Percentiles rank a stretch among this genome's conserved stretches.
Conservation (phyloP, 1,139 yeast species). For the Sporopachydermia cereana region DNA sequence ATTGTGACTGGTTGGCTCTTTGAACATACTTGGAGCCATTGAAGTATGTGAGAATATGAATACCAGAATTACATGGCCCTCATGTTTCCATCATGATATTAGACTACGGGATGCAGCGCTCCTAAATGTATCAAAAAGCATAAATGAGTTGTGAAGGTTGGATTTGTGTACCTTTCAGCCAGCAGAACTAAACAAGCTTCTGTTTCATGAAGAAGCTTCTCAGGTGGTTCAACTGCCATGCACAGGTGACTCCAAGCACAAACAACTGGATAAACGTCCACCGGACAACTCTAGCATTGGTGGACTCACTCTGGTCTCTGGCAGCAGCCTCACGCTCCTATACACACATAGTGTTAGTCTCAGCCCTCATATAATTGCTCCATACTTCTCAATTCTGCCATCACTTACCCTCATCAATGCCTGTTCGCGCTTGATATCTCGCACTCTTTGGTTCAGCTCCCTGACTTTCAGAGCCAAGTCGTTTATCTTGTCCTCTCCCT, state of each 20-base stretch:
- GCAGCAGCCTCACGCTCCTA: slow-evolving; percentile 53
- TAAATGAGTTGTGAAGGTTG: too few relatives aligned
- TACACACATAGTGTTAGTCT: not conserved
- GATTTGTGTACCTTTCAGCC: too few relatives aligned
- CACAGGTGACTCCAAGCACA: slow-evolving; percentile 45
- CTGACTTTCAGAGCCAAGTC: slow-evolving; percentile 42
- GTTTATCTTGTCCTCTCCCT: slow-evolving; percentile 36
- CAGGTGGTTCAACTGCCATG: slow-evolving; percentile 57
- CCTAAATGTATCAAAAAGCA: too few relatives aligned
- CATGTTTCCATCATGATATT: too few relatives aligned
- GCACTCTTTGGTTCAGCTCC: slow-evolving; percentile 40
- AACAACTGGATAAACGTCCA: slow-evolving; percentile 55
- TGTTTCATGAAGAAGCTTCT: slow-evolving; percentile 56
- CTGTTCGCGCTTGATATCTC: slow-evolving; percentile 53
- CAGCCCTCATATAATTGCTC: too few relatives aligned
- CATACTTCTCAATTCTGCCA: not conserved
- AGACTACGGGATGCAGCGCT: too few relatives aligned
- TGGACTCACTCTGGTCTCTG: slow-evolving; percentile 55
- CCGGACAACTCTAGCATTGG: slow-evolving; percentile 50
- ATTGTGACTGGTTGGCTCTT: too few relatives aligned
- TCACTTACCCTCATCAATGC: slow-evolving; percentile 34
- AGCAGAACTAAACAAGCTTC: slow-evolving; percentile 42
- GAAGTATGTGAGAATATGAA: too few relatives aligned
- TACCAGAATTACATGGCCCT: too few relatives aligned
- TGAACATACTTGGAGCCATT: too few relatives aligned